Evolutionary conservation across 495 filamentous ascomycete species (phyloP), one percentile per base, ranked within the genome.

Genomic region (Talaromyces adpressus): DNA sequence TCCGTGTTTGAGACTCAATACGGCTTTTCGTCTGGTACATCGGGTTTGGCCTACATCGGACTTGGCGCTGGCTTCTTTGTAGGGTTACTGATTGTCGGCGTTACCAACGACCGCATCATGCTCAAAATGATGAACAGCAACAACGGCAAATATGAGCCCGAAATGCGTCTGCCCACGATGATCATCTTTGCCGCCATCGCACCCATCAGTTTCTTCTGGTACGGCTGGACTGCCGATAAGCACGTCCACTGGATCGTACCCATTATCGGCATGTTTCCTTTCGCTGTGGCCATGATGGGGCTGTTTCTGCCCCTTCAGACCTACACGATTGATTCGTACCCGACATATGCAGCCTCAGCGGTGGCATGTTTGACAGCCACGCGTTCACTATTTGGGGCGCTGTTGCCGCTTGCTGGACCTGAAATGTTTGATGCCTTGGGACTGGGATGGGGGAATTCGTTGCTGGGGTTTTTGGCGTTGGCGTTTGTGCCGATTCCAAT

Each of bases 81-180:
- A 5, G 81, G 83, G 2, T 73, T 82, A 0, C 54, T 75, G 1
- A 62, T 82, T 0, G 80, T 84, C 1, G 86, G 82, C 0, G n/a
- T 81, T 2, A 78, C 86, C 14, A 84, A 81, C 63, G 77, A 80
- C 56, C 79, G 77, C 67, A 75, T 89, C 63, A 85, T 89, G 67
- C 68, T 74, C 25, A 69, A 69, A 25, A 78, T 88, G 18, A 87
- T 85, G 66, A 67, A 67, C 6, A 69, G 72, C 30, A 86, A 85
- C 66, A 67, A 68, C 36, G 84, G 83, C 49, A 76, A 82, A 9
- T 81, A 82, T 59, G 79, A 84, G 68, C 85, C 86, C 0, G 84
- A 87, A 68, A 82, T 86, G 78, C 81, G 89, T n/a, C 80, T 89
- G 0, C 87, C 86, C 0, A 74, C 85, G 16, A 86, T 88, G 80